phyloP scores from a whole-genome alignment of 106 monocot species.

The Hemerocallis citrina region DNA sequence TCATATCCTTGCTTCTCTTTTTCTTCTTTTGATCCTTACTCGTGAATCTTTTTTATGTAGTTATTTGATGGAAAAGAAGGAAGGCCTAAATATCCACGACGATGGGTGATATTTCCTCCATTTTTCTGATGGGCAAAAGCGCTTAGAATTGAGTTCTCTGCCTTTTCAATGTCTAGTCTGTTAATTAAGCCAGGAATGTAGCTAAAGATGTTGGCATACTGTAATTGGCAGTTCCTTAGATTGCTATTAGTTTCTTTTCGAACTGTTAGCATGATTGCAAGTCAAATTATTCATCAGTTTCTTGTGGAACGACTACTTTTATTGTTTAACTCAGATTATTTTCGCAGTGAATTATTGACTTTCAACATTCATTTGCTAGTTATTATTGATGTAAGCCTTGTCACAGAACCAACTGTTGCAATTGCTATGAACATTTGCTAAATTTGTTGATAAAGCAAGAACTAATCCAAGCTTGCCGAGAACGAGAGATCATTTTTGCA shows the following conservation, averaged over 20 bases:
- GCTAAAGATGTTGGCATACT: too few species aligned
- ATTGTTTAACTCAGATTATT: background rate
- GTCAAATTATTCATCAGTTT: too few species aligned
- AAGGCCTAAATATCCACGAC: slow-evolving; percentile 42
- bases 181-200: background rate
- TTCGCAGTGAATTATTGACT: background rate
- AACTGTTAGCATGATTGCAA: too few species aligned
- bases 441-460: too few species aligned
- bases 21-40: slow-evolving; percentile 6
- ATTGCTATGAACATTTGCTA: background rate
- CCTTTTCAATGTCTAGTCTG: background rate
- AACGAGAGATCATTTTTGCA: too few species aligned
- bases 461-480: too few species aligned
- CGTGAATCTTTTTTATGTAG: slow-evolving; percentile 20
- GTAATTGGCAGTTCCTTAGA: background rate
- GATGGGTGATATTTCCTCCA: slow-evolving; percentile 66
- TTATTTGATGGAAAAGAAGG: slow-evolving; percentile 69
- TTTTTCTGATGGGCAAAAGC: slow-evolving; percentile 21
- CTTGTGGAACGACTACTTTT: background rate
- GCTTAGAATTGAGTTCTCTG: background rate
- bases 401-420: background rate
- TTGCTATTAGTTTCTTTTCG: too few species aligned
- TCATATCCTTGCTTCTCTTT: slow-evolving; percentile 9
- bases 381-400: background rate
- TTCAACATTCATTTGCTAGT: background rate